A percentile compares a stretch with the other conserved stretches of the same genome.
Conservation (phyloP, 768 basidiomycete species). For the Mrakia gelida region DNA sequence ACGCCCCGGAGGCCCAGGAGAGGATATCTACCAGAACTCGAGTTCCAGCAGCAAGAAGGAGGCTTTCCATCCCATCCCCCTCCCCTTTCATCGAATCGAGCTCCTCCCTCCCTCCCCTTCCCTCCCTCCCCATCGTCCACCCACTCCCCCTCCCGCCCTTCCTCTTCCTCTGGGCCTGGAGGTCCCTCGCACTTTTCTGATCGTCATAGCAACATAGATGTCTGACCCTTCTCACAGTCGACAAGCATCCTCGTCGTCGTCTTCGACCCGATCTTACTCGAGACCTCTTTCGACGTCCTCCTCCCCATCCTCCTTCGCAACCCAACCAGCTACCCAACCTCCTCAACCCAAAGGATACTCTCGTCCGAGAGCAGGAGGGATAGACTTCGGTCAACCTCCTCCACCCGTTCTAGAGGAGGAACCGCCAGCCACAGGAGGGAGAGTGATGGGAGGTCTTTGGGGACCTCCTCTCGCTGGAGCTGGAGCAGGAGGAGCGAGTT, state of each 20-base stretch:
- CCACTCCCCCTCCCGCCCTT: too few relatives aligned
- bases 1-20: too few relatives aligned
- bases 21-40: too few relatives aligned
- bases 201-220: not conserved
- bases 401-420: not conserved
- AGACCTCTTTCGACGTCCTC: not conserved
- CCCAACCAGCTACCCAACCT: not conserved
- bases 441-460: not conserved
- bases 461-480: not conserved
- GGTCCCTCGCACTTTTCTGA: too few relatives aligned
- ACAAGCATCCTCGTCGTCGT: not conserved
- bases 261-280: not conserved
- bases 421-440: not conserved
- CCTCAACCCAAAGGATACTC: not conserved
- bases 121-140: too few relatives aligned
- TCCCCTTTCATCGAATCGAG: too few relatives aligned
- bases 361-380: conserved; percentile 13
- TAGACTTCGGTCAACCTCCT: conserved; percentile 21
- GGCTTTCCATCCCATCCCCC: too few relatives aligned
- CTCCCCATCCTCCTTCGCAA: not conserved
- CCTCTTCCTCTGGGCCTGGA: too few relatives aligned
- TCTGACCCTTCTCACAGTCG: not conserved
- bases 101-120: too few relatives aligned
- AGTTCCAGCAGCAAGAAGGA: too few relatives aligned
- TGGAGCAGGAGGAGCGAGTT: not conserved